Evolutionary conservation across 75 land plant genomes (phyloP), one percentile per base, ranked within the genome.

Genomic region (Pseudotsuga menziesii): DNA sequence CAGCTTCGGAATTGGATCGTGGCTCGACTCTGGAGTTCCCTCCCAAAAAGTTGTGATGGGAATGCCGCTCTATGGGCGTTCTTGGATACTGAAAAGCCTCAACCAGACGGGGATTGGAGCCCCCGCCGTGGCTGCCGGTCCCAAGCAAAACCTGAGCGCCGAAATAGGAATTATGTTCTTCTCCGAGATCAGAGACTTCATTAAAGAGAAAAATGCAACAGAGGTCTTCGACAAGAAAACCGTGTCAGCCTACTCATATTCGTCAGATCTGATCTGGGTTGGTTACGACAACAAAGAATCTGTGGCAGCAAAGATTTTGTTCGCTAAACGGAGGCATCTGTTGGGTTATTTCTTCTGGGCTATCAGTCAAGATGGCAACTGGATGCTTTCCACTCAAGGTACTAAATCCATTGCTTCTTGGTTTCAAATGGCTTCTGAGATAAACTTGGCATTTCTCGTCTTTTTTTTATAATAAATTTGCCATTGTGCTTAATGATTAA

Each of bases 21-120:
- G 96, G 96, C 69, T 91, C 4, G 17, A 32, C 7, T 77, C 89
- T n/a, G 93, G 96, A 6, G 26, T 91, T 27, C 82, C 84, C 0
- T 3, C 78, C 1, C 11, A 61, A 19, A 89, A 84, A 76, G 11
- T 86, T 35, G 89, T 82, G 32, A 71, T 91, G 83, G 96, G 93
- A 0, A 72, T 93, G 48, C 90, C 96, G 4, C 57, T 85, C 23
- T 91, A 93, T 54, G 96, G 96, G 0, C 54, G 83, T 7, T 32
- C 85, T 14, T 91, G 96, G 96, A 73, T 56, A 12, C 89, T 94
- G 16, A 61, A 39, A 52, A 82, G 82, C 62, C 78, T 84, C 9
- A 13, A 22, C 6, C 44, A 66, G 58, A 61, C 84, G 17, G 85
- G 88, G 14, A 44, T 94, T 7, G 92, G 92, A 26, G 88, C 91